Base-by-base conservation (phyloP, 225 moss, liverwort and hornwort species). In the Anthoceros angustus region DNA sequence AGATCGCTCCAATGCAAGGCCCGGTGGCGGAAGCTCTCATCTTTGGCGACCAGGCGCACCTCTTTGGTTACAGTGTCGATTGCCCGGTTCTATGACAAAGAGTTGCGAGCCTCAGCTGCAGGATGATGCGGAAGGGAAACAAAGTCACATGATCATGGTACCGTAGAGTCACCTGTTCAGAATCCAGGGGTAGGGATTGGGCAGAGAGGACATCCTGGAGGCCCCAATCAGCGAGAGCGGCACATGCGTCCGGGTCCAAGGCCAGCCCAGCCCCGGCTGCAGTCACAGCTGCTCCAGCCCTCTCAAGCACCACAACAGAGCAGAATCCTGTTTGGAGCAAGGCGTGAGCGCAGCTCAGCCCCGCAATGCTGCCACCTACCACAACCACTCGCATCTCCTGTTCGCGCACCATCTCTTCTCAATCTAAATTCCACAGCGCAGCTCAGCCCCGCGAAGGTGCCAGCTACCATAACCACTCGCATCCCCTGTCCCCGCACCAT, bases 311-410 rank as follows among this genome's bases (percentile, higher is more conserved):
- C 78, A 90, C 76, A 10, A 94, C 90, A 68, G 86, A 75, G 70
- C 84, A 81, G 66, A 83, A 80, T 24, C 76, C 64, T 16, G 80
- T 69, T 61, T 74, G 82, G 49, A 90, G 76, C 39, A 94, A 42
- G 4, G 93, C 79, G 41, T 87, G 90, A 10, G 93, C 93, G 67
- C 93, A 94, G 62, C 76, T 64, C 9, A 94, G 63, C 42, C 93
- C 93, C 32, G 87, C 87, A 11, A 94, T 82, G 74, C 93, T 94
- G 39, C 93, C 93, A 6, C 93, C 93, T 39, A 94, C 78, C 39
- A 94, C 79, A 41, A 86, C 80, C 73, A 81, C 93, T 75, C 86
- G 72, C 46, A 74, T 46, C 73, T 64, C 79, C 43, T 43, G 50
- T 24, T 68, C n/a, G 39, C 32, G 69, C 12, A 23, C 63, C 32